These are phyloP conservation scores for Podaxis sp. DNA, from an alignment of 768 basidiomycete genomes.

Conservation along the genomic window DNA sequence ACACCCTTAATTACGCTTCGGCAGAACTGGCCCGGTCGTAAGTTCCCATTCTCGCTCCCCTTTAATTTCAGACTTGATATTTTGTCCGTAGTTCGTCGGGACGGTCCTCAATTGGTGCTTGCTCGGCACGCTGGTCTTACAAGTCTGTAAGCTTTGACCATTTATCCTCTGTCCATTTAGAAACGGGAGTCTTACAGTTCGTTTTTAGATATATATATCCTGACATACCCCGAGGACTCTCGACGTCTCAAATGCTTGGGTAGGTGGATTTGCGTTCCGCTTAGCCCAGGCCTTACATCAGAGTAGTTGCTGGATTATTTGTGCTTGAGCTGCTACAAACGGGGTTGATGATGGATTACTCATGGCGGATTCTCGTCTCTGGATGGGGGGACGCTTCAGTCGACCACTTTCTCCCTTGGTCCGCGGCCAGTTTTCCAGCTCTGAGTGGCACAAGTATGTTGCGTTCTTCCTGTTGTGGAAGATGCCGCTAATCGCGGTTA, in stretches of 20 bases:
- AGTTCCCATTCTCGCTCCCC: neutral
- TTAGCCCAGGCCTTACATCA: neutral
- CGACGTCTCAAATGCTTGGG: slow-evolving; percentile 5
- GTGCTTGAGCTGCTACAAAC: slow-evolving; percentile 8
- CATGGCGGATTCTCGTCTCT: slow-evolving; percentile 8
- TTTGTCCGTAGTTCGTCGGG: slow-evolving; percentile 1
- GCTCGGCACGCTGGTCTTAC: slow-evolving; percentile 1
- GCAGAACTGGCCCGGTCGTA: slow-evolving; percentile 7
- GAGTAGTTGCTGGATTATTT: slow-evolving; percentile 5
- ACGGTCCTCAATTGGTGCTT: slow-evolving; percentile 7
- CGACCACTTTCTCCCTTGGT: neutral
- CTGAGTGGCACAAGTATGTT: slow-evolving; percentile 8
- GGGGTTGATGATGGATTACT: slow-evolving; percentile 6
- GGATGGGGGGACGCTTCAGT: slow-evolving; percentile 6
- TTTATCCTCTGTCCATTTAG: neutral
- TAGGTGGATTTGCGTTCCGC: neutral
- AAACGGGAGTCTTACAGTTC: neutral
- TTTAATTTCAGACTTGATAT: neutral
- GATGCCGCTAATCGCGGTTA: neutral
- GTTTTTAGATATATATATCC: neutral
- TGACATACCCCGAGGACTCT: slow-evolving; percentile 6
- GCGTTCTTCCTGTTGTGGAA: neutral
- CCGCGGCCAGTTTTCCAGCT: slow-evolving; percentile 5
- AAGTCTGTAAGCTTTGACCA: neutral
- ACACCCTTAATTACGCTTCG: neutral